phyloP scores from a whole-genome alignment of 805 yeast genomes.

The Barnettozyma vustinii region DNA sequence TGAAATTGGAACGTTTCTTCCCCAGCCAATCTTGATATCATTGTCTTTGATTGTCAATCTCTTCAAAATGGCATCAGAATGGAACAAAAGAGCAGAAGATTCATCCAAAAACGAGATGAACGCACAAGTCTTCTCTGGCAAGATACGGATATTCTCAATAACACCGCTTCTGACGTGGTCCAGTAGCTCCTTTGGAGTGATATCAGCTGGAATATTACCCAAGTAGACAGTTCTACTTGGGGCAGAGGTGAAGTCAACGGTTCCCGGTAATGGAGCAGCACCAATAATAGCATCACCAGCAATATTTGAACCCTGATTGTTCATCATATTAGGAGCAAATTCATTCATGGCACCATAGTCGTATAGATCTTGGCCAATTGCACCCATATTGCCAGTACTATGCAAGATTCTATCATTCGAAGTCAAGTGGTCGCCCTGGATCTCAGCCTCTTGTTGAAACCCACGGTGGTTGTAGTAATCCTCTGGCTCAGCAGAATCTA shows the following conservation, averaged over 20 bases:
- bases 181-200: slow-evolving; percentile 74
- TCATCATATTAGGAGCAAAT: neutral
- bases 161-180: slow-evolving; percentile 91
- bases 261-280: slow-evolving; percentile 3
- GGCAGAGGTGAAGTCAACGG: slow-evolving; percentile 35
- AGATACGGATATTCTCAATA: slow-evolving; percentile 69
- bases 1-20: slow-evolving; percentile 68
- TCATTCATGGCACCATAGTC: neutral
- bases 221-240: slow-evolving; percentile 85
- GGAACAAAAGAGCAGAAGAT: slow-evolving; percentile 83
- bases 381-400: neutral
- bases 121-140: slow-evolving; percentile 87
- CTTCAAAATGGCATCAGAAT: slow-evolving; percentile 86
- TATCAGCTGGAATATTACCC: slow-evolving; percentile 81
- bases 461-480: slow-evolving; percentile 4
- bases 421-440: neutral
- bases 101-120: slow-evolving; percentile 86
- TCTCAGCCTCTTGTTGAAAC: slow-evolving; percentile 2
- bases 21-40: slow-evolving; percentile 92
- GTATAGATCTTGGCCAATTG: neutral
- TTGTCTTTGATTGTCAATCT: slow-evolving; percentile 74
- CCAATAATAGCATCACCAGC: slow-evolving; percentile 10
- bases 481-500: slow-evolving; percentile 4
- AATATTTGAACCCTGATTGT: neutral
- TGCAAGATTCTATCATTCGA: neutral